Base-by-base conservation (phyloP, 805 yeast genomes). In the Wickerhamiella nectarea region DNA sequence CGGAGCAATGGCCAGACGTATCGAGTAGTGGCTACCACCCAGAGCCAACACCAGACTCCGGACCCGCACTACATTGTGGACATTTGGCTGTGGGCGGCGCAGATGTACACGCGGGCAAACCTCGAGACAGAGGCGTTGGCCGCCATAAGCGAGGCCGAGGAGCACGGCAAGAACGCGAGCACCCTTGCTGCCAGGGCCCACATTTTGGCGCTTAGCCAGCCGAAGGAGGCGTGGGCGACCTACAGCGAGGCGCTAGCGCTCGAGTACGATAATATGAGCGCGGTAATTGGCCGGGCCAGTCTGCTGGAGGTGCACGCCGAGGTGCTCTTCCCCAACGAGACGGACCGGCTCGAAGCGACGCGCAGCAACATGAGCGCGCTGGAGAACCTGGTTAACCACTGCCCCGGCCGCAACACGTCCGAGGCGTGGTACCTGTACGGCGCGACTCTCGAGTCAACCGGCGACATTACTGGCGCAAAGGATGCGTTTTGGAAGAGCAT, bases 401-500 rank as follows among this genome's bases (percentile, higher is more conserved):
- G 62, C n/a, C 66, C 67, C 12, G 76, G 74, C 9, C 57, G 68
- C 14, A 54, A 57, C 43, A 59, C 64, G 10, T 62, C 75, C 6
- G 94, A 84, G 57, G 67, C 79, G 10, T 80, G 87, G 80, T 78
- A 75, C 71, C 70, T 71, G 44, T 63, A 82, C 46, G 72, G 84
- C 1, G 60, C 68, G 50, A 69, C 81, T 18, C 80, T 80, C 56
- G 86, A 78, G 49, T 63, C 56, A 20, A 61, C 71, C 39, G 75
- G 72, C 36, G 81, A 78, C 47, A 68, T 68, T 47, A 60, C 65
- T 17, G 58, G 62, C 29, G 66, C 72, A 48, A 70, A 70, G 24
- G 55, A 64, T 20, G 65, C 78, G 7, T 62, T 81, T 45, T 72
- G 84, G 77, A 71, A 64, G 52, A 71, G 81, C 58, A 71, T 82